Evolutionary conservation across 83 land plant species (phyloP).

Genomic region (Thuja plicata): DNA sequence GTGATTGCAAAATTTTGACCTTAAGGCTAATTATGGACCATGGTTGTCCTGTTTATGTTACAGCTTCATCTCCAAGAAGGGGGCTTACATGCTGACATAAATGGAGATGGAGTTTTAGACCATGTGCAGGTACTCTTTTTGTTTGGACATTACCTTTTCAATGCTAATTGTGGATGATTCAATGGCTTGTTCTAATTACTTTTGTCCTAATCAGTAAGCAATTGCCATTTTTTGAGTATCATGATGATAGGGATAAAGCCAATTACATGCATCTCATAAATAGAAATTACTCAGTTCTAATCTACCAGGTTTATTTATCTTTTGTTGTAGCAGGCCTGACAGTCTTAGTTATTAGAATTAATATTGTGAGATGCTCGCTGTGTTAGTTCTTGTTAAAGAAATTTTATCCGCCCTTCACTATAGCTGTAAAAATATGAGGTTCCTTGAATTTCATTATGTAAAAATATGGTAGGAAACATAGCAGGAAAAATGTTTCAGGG

Average conservation of each 20-base stretch:
- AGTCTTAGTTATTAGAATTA: neutral
- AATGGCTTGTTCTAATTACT: neutral
- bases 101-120: conserved; percentile 99
- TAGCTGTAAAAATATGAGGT: neutral
- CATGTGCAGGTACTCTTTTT: conserved; percentile 82
- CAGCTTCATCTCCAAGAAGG: conserved; percentile 92
- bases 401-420: neutral
- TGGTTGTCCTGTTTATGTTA: conserved; percentile 12
- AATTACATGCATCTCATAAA: neutral
- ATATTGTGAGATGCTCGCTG: neutral
- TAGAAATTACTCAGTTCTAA: neutral
- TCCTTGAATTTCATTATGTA: neutral
- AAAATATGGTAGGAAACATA: neutral
- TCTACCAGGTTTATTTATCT: neutral
- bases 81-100: conserved; percentile 97
- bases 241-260: neutral
- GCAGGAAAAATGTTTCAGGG: no score
- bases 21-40: neutral
- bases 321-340: neutral
- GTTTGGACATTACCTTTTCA: neutral
- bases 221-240: neutral
- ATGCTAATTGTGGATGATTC: neutral
- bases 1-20: conserved; percentile 5
- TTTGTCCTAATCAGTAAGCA: neutral
- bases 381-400: neutral